Conservation (phyloP, 2,329 filamentous ascomycete genomes). For the Aspergillus aculeatus region DNA sequence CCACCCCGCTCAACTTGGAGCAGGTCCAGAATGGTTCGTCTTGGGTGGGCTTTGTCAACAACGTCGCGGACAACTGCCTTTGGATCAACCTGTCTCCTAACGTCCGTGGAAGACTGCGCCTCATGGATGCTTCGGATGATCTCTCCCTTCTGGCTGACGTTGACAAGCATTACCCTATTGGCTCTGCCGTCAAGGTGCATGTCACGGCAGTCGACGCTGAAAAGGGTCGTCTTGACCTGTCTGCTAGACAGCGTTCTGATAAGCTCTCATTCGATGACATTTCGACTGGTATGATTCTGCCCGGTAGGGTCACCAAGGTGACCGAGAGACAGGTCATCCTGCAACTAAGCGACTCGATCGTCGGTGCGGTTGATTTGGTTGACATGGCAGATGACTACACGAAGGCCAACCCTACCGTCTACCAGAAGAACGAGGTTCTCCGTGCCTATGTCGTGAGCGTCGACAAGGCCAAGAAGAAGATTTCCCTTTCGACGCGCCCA, state of each 20-base stretch:
- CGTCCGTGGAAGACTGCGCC: conserved; percentile 77
- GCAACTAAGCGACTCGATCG: conserved; percentile 76
- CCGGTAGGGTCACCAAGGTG: conserved; percentile 80
- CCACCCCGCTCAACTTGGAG: conserved; percentile 67
- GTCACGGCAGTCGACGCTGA: conserved; percentile 72
- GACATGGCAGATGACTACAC: conserved; percentile 86
- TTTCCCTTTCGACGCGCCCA: conserved; percentile 77
- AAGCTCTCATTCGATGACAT: conserved; percentile 69
- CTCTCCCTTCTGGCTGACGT: conserved; percentile 74
- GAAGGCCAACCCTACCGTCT: conserved; percentile 70
- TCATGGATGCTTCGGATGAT: conserved; percentile 85
- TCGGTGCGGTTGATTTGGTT: conserved; percentile 75
- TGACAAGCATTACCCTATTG: conserved; percentile 77
- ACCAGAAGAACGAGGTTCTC: conserved; percentile 80
- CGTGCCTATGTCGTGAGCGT: conserved; percentile 81
- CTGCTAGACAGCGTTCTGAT: conserved; percentile 66
- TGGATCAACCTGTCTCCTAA: conserved; percentile 92
- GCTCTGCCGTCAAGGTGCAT: conserved; percentile 79
- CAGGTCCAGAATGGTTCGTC: conserved; percentile 69
- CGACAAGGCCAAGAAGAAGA: conserved; percentile 78
- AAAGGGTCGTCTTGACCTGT: conserved; percentile 77
- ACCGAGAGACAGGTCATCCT: conserved; percentile 81
- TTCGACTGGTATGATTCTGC: conserved; percentile 75
- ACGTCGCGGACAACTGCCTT: conserved; percentile 72
- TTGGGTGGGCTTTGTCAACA: conserved; percentile 87